Evolutionary conservation across 2,329 filamentous ascomycete genomes (phyloP).

Genomic region (Mollisiaceae sp.): DNA sequence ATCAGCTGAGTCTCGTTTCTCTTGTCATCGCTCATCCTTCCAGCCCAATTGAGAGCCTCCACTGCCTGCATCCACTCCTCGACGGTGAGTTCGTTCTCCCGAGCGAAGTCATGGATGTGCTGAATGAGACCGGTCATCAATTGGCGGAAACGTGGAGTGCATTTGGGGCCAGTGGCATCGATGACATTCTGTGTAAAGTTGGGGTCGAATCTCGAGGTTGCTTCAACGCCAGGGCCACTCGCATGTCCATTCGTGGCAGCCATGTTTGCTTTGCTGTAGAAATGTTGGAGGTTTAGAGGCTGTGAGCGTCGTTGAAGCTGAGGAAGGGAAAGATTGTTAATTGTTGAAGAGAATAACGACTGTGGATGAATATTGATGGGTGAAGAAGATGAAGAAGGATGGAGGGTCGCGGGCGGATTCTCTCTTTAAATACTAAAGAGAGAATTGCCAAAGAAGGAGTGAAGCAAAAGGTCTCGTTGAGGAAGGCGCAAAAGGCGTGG

Average conservation of each 20-base stretch:
- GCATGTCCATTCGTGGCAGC: slow-evolving; percentile 49
- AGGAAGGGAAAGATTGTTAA: neutral
- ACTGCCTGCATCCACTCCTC: slow-evolving; percentile 64
- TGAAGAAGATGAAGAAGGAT: no score
- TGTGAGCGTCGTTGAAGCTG: neutral
- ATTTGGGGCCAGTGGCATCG: slow-evolving; percentile 64
- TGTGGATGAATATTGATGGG: no score
- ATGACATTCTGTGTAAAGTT: slow-evolving; percentile 66
- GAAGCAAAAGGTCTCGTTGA: no score
- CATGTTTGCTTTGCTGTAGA: slow-evolving; percentile 16
- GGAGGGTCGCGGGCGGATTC: no score
- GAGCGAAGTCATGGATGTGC: slow-evolving; percentile 63
- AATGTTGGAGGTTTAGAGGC: neutral
- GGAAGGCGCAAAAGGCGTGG: no score
- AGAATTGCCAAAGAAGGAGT: no score
- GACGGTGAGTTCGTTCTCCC: slow-evolving; percentile 61
- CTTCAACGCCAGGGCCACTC: slow-evolving; percentile 43
- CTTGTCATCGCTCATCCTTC: slow-evolving; percentile 64
- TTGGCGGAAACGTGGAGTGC: slow-evolving; percentile 59
- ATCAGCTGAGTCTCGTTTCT: slow-evolving; percentile 69
- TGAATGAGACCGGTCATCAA: slow-evolving; percentile 59
- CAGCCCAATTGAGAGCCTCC: slow-evolving; percentile 63
- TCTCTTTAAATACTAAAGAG: no score
- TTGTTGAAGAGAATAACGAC: no score
- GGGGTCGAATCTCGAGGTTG: slow-evolving; percentile 55